Conservation (phyloP, 163 green algal genomes). For the Coccomyxa subellipsoidea region DNA sequence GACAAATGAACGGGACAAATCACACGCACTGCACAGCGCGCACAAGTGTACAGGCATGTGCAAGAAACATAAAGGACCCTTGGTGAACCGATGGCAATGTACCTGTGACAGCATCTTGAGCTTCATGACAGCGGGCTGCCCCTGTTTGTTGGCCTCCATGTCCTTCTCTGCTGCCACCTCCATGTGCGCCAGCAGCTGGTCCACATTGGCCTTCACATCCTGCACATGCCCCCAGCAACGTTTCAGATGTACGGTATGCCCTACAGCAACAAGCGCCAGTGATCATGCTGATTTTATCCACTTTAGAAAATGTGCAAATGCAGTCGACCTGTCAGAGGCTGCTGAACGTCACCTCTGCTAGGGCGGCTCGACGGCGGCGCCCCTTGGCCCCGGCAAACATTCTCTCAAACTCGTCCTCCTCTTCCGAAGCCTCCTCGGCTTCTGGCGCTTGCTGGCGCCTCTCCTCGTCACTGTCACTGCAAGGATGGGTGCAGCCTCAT, state of each 20-base stretch:
- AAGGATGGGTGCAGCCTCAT: not conserved
- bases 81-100: too few species aligned
- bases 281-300: too few species aligned
- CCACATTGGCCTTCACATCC: slow-evolving; percentile 34
- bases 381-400: slow-evolving; percentile 4
- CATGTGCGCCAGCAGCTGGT: slow-evolving; percentile 52
- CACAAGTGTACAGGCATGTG: too few species aligned
- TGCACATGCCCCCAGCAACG: not conserved
- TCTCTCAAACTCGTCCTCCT: slow-evolving; percentile 13
- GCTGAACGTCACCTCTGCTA: not conserved
- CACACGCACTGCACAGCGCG: too few species aligned
- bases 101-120: slow-evolving; percentile 65
- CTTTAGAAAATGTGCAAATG: too few species aligned
- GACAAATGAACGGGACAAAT: too few species aligned
- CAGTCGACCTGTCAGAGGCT: too few species aligned
- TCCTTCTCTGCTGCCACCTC: slow-evolving; percentile 61
- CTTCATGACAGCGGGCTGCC: slow-evolving; percentile 73
- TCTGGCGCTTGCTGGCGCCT: not conserved
- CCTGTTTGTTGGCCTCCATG: slow-evolving; percentile 41
- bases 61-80: too few species aligned
- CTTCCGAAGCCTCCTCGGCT: slow-evolving; percentile 7
- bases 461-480: slow-evolving; percentile 4
- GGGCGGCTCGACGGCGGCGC: not conserved
- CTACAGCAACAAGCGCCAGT: too few species aligned
- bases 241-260: too few species aligned